These are phyloP conservation scores for Sicyos edulis DNA, from an alignment of 306 rosid genomes.

Conservation along the genomic window DNA sequence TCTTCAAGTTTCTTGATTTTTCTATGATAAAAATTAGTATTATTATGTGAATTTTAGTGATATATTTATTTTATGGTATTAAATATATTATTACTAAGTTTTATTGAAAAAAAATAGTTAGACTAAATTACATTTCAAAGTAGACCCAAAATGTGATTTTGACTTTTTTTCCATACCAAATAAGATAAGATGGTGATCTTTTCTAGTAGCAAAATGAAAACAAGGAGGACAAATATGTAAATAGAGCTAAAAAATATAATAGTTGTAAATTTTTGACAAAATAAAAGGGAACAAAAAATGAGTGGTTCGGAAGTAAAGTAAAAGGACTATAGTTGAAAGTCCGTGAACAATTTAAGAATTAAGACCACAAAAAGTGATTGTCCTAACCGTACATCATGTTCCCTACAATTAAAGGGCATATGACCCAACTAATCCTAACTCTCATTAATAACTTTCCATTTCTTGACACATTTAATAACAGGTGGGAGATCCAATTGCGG, in stretches of 20 bases:
- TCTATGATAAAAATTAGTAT: no score
- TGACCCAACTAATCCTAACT: background rate
- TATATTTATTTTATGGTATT: no score
- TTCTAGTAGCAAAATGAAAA: background rate
- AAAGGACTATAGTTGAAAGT: slow-evolving; percentile 22
- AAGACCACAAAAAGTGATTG: background rate
- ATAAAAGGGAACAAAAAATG: background rate
- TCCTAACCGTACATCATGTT: slow-evolving; percentile 16
- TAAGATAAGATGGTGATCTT: no score
- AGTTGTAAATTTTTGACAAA: background rate
- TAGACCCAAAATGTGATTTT: no score
- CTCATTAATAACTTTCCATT: background rate
- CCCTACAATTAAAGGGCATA: slow-evolving; percentile 13
- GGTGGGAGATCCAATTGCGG: slow-evolving; percentile 84
- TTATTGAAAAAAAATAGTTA: no score
- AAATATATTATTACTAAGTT: background rate
- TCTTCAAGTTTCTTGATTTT: no score
- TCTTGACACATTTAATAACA: background rate
- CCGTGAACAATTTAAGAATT: slow-evolving; percentile 24
- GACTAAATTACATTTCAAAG: no score
- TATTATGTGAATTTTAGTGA: no score
- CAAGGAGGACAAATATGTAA: background rate
- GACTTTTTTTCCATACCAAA: no score
- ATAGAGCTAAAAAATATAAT: no score
- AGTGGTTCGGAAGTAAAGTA: background rate